phyloP scores from a whole-genome alignment of 192 early-diverging fungal species.

The Endogone sp. region DNA sequence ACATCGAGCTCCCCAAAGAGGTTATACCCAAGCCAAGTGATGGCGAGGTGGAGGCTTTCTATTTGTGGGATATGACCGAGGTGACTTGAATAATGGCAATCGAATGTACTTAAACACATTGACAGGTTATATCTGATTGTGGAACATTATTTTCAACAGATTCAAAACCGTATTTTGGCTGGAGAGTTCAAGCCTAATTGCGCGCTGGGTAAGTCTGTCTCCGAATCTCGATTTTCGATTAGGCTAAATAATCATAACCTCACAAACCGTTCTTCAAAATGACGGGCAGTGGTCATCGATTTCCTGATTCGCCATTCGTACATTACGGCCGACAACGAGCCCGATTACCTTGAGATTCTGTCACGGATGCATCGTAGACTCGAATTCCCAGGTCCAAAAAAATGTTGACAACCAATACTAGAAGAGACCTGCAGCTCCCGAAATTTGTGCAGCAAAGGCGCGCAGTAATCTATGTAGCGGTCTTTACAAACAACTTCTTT shows the following conservation, averaged over 20 bases:
- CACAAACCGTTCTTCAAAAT: no score
- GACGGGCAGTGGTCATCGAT: conserved; percentile 61
- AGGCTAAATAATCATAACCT: no score
- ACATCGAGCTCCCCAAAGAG: conserved; percentile 66
- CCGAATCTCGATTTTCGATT: no score
- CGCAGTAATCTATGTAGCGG: no score
- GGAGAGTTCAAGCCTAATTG: conserved; percentile 79
- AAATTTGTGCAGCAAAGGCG: no score
- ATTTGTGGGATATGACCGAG: conserved; percentile 64
- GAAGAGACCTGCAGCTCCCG: no score
- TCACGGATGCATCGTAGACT: conserved; percentile 62
- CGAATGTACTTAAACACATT: neutral
- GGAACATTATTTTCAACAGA: conserved; percentile 5
- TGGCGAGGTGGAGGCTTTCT: conserved; percentile 81
- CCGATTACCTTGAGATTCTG: conserved; percentile 73
- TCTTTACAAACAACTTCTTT: no score
- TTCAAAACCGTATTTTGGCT: conserved; percentile 29
- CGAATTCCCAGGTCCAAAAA: conserved; percentile 47
- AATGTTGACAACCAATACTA: no score
- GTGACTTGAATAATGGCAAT: conserved; percentile 34
- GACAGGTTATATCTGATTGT: neutral
- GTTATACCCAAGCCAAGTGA: conserved; percentile 69
- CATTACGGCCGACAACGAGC: conserved; percentile 75
- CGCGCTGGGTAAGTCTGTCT: no score
- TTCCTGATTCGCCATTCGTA: conserved; percentile 79